These are phyloP conservation scores for Colletotrichum lupini DNA, from an alignment of 2,329 filamentous ascomycete species.

Conservation along the genomic window DNA sequence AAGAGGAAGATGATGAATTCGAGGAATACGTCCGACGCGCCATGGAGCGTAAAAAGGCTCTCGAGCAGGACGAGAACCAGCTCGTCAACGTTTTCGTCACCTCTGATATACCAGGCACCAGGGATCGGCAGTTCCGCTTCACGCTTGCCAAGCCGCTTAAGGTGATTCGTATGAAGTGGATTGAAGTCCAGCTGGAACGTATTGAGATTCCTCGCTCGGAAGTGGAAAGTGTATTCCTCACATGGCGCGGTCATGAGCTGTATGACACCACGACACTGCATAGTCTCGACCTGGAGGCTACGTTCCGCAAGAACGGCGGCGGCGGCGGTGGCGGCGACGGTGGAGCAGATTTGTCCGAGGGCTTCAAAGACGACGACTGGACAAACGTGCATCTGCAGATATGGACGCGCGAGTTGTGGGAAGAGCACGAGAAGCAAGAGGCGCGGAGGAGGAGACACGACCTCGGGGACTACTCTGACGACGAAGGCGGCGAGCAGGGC, in stretches of 20 bases:
- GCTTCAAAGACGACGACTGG: slow-evolving; percentile 58
- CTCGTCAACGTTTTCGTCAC: slow-evolving; percentile 59
- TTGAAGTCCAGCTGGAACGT: slow-evolving; percentile 64
- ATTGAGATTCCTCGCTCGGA: slow-evolving; percentile 50
- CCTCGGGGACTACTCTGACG: slow-evolving; percentile 53
- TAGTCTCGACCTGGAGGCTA: slow-evolving; percentile 68
- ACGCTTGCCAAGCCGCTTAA: slow-evolving; percentile 75
- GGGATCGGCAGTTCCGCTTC: slow-evolving; percentile 67
- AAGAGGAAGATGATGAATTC: slow-evolving; percentile 54
- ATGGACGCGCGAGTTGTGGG: slow-evolving; percentile 75
- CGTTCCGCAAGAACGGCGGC: slow-evolving; percentile 54
- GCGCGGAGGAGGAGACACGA: slow-evolving; percentile 58
- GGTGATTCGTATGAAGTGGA: slow-evolving; percentile 77
- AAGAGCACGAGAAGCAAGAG: slow-evolving; percentile 57
- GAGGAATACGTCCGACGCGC: slow-evolving; percentile 58
- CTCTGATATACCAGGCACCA: slow-evolving; percentile 72
- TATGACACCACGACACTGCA: slow-evolving; percentile 81
- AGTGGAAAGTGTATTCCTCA: slow-evolving; percentile 74
- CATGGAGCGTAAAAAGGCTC: slow-evolving; percentile 42
- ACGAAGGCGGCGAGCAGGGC: slow-evolving; percentile 38
- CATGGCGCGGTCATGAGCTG: slow-evolving; percentile 78
- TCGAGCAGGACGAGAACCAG: slow-evolving; percentile 31
- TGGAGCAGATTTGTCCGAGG: slow-evolving; percentile 45
- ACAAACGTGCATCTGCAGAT: slow-evolving; percentile 79
- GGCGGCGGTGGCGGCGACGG: slow-evolving; percentile 38